Percentiles rank a stretch among this genome's conserved stretches.
phyloP scores from a whole-genome alignment of 164 flowering plant genomes.

The Nymphaea colorata region DNA sequence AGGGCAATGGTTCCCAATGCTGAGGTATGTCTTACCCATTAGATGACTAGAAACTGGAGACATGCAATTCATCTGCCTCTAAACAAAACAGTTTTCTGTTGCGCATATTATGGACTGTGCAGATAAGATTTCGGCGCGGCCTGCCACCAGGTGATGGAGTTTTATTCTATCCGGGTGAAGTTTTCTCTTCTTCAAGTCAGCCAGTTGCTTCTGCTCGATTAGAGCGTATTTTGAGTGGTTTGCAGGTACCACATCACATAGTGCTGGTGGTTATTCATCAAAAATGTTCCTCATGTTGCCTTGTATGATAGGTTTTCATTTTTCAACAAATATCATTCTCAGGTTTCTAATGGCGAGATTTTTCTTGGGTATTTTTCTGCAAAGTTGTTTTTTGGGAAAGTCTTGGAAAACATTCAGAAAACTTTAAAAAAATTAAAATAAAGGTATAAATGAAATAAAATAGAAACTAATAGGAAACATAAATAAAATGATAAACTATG shows the following conservation, averaged over 20 bases:
- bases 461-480: no score
- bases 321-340: no score
- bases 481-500: no score
- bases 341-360: no score
- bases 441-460: no score
- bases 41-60: neutral
- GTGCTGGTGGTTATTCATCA: neutral
- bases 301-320: no score
- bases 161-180: conserved; percentile 90
- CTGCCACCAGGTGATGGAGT: conserved; percentile 99
- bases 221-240: conserved; percentile 83
- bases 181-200: conserved; percentile 58
- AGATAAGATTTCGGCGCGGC: conserved; percentile 90
- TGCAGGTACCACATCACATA: conserved; percentile 48
- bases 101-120: conserved; percentile 4
- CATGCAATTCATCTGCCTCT: no score
- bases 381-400: no score
- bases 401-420: no score
- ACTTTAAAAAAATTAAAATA: no score
- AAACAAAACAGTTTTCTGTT: neutral
- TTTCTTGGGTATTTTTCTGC: no score
- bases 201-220: conserved; percentile 86
- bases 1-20: conserved; percentile 88
- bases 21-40: conserved; percentile 41
- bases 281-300: neutral